A percentile compares a stretch with the other conserved stretches of the same genome.
phyloP scores from a whole-genome alignment of 805 yeast species.

The Babjeviella inositovora region DNA sequence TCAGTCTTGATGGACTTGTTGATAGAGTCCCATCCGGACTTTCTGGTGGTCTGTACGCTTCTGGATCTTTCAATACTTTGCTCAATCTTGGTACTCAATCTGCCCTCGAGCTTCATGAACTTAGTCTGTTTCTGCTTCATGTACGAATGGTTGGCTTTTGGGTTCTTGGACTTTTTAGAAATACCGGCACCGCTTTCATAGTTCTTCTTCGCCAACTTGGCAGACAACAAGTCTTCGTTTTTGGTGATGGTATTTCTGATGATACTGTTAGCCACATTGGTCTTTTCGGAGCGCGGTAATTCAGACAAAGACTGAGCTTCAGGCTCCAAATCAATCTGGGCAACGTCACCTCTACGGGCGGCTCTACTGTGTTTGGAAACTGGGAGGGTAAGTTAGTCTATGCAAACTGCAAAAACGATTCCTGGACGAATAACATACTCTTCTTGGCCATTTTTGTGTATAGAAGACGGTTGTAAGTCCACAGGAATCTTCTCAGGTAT shows the following conservation, averaged over 20 bases:
- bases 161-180: slow-evolving; percentile 6
- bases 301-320: slow-evolving; percentile 30
- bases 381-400: slow-evolving; percentile 3
- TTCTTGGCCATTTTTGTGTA: slow-evolving; percentile 28
- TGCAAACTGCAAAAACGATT: too few relatives aligned
- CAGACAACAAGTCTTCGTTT: slow-evolving; percentile 44
- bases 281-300: slow-evolving; percentile 42
- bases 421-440: too few relatives aligned
- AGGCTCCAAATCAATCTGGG: slow-evolving; percentile 15
- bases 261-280: slow-evolving; percentile 45
- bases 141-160: slow-evolving; percentile 14
- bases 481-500: too few relatives aligned
- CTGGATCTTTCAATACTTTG: slow-evolving; percentile 51
- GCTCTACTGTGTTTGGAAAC: slow-evolving; percentile 63
- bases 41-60: slow-evolving; percentile 44
- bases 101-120: slow-evolving; percentile 35
- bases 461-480: too few relatives aligned
- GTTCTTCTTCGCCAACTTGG: slow-evolving; percentile 27
- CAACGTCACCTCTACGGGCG: slow-evolving; percentile 50
- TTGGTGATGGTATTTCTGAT: slow-evolving; percentile 51
- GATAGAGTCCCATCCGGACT: slow-evolving; percentile 59
- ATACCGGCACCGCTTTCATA: slow-evolving; percentile 8
- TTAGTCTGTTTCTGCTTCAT: slow-evolving; percentile 24
- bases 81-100: slow-evolving; percentile 42
- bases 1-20: slow-evolving; percentile 27